phyloP scores from a whole-genome alignment of 495 filamentous ascomycete species.

The Penicillium steckii region DNA sequence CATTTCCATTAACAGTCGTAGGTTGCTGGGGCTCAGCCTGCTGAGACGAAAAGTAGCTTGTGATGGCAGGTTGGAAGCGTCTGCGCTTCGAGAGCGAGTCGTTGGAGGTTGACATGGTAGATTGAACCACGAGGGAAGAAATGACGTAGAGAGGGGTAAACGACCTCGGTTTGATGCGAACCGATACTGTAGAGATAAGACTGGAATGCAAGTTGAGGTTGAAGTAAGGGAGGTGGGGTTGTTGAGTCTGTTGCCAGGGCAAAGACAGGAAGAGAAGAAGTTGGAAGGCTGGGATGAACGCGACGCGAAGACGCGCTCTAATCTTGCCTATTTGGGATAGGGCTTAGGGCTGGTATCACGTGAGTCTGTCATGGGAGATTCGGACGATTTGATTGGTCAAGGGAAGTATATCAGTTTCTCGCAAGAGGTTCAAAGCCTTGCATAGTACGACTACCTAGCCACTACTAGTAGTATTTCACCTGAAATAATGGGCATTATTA shows the following conservation, averaged over 20 bases:
- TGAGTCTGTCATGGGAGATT: not conserved
- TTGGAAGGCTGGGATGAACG: constrained; percentile 1
- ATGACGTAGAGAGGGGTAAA: constrained; percentile 10
- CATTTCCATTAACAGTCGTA: constrained; percentile 11
- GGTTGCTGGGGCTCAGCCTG: constrained; percentile 13
- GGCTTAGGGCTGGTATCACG: constrained; percentile 15
- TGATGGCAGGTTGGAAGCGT: constrained; percentile 49
- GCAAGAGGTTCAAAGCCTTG: too few species aligned
- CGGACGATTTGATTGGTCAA: not conserved
- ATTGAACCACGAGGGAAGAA: constrained; percentile 10
- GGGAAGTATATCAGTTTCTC: too few species aligned
- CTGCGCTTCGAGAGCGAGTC: constrained; percentile 38
- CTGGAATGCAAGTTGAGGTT: not conserved
- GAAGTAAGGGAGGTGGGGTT: not conserved
- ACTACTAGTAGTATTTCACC: too few species aligned
- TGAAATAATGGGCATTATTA: too few species aligned
- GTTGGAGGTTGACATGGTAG: constrained; percentile 17
- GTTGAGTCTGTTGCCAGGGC: not conserved
- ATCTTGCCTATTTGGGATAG: constrained; percentile 26
- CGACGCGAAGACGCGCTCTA: constrained; percentile 18
- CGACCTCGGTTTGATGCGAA: not conserved
- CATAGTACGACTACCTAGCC: too few species aligned
- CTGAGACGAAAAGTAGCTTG: constrained; percentile 36
- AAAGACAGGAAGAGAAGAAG: not conserved
- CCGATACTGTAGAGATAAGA: not conserved